Evolutionary conservation across 495 filamentous ascomycete genomes (phyloP), one percentile per base, ranked within the genome.

Genomic region (Baudoinia panamericana): DNA sequence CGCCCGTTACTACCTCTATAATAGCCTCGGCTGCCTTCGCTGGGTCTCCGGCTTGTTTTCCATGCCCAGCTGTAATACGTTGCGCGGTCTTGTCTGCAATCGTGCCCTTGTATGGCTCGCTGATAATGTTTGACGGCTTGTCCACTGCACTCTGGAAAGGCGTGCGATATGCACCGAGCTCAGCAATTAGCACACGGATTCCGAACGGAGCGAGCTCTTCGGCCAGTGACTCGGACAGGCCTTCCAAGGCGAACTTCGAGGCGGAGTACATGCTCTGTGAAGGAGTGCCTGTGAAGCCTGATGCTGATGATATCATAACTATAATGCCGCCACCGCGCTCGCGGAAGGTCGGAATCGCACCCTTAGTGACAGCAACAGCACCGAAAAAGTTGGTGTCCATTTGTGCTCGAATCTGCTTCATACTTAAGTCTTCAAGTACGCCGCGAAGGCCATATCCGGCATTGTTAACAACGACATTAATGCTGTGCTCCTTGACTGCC

Each of bases 331-430:
- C 30, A 22, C 53, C 34, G 8, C 32, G 31, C n/a, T 26, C 29
- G 6, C 55, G 53, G 22, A 57, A 48, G 23, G 43, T 25, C 1
- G 53, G 55, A 3, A 57, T 41, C 7, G 50, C 27, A 18, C 45
- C 52, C 29, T 47, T 51, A 4, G 46, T 56, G 11, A 41, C 41
- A 12, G 46, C 46, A 2, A 57, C 17, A 10, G 38, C 23, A n/a
- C 55, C 55, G 33, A 55, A 56, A 39, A 53, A 41, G 34, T 57
- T 57, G 2, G 53, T 56, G 2, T 53, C 46, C 35, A 53, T 53
- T 36, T 57, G 55, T 2, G 38, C 45, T 9, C 32, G 21, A 13
- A 45, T 51, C 13, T 44, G 30, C 13, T 44, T 30, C 21, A 49
- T 28, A 24, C 54, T 51, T 9, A 41, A 10, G 22, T 54, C 51